Evolutionary conservation across 441 rosid genomes (phyloP).

Genomic region (Gossypium lobatum): DNA sequence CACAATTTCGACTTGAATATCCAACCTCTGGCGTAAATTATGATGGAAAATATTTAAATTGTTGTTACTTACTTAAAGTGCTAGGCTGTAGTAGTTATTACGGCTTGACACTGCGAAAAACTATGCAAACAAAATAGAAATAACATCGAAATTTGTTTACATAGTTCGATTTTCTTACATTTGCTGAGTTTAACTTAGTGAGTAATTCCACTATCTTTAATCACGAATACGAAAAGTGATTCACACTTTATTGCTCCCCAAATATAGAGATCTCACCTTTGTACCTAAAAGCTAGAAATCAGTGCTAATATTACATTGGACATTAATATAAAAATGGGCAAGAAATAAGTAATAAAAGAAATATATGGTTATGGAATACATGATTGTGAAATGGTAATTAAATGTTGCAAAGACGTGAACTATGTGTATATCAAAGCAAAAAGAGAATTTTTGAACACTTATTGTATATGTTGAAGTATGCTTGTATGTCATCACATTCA

Average conservation of each 20-base stretch:
- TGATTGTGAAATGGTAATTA: background rate
- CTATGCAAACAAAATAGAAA: background rate
- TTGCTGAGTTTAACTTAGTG: background rate
- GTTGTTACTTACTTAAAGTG: background rate
- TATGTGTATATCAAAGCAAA: background rate
- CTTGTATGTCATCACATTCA: background rate
- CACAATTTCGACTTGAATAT: background rate
- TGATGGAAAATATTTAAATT: background rate
- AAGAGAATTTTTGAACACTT: too few relatives aligned
- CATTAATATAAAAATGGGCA: background rate
- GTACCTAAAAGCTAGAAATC: background rate
- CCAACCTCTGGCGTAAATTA: background rate
- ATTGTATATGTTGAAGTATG: background rate
- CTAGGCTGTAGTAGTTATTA: too few relatives aligned
- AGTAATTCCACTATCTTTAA: too few relatives aligned
- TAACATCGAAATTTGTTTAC: too few relatives aligned
- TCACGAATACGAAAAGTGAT: background rate
- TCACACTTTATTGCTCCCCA: background rate
- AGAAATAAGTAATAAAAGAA: too few relatives aligned
- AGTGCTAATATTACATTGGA: background rate
- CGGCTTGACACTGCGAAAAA: background rate
- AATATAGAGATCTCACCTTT: too few relatives aligned
- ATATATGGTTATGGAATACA: background rate
- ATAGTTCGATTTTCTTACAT: too few relatives aligned
- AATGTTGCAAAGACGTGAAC: background rate